Percentiles rank a stretch among this genome's conserved stretches.
These are phyloP conservation scores for Hordeum pubiflorum DNA, from an alignment of 202 grass and related monocot species.

Conservation along the genomic window DNA sequence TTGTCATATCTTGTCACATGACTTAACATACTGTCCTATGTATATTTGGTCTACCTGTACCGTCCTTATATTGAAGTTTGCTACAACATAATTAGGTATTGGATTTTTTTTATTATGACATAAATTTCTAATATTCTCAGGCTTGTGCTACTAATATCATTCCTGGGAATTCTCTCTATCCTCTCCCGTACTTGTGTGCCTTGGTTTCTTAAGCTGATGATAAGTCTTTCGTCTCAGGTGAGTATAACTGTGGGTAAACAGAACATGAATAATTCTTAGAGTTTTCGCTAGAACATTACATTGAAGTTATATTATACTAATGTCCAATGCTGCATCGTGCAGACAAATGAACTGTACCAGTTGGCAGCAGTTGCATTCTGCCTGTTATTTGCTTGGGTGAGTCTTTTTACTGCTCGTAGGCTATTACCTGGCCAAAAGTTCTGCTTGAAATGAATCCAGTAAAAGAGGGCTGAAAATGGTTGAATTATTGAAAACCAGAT, in stretches of 20 bases:
- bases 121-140: slow-evolving; percentile 44
- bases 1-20: slow-evolving; percentile 8
- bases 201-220: slow-evolving; percentile 99
- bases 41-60: neutral
- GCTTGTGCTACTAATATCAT: slow-evolving; percentile 70
- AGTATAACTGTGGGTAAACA: slow-evolving; percentile 3
- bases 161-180: slow-evolving; percentile 86
- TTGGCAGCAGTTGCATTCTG: slow-evolving; percentile 98
- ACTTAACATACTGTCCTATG: neutral
- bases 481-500: neutral
- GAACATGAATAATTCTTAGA: neutral
- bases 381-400: slow-evolving; percentile 95
- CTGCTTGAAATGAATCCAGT: neutral
- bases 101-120: slow-evolving; percentile 25
- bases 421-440: neutral
- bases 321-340: slow-evolving; percentile 33
- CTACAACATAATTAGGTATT: slow-evolving; percentile 19
- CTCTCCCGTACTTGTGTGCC: slow-evolving; percentile 74
- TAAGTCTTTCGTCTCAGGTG: slow-evolving; percentile 95
- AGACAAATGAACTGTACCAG: slow-evolving; percentile 99
- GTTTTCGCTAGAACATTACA: slow-evolving; percentile 12
- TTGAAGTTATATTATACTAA: neutral
- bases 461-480: neutral
- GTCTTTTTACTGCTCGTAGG: slow-evolving; percentile 22
- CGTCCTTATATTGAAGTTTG: neutral